Conservation (phyloP, 768 basidiomycete species). For the Botryobasidium botryosum region DNA sequence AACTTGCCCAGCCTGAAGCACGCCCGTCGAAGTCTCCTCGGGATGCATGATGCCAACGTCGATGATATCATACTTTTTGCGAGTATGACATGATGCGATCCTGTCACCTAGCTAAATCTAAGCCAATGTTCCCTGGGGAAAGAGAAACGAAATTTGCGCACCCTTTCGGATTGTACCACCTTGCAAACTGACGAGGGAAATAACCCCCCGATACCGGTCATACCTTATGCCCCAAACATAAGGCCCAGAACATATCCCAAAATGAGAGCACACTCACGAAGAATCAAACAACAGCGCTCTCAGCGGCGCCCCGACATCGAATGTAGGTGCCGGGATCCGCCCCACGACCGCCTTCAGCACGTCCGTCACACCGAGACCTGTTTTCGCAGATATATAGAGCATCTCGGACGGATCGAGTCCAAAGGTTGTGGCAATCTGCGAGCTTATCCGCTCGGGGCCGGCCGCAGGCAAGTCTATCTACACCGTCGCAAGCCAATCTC, state of each 20-base stretch:
- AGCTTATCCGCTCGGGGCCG: constrained; percentile 60
- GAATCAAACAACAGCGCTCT: constrained; percentile 90
- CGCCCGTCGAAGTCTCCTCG: constrained; percentile 58
- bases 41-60: constrained; percentile 85
- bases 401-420: constrained; percentile 61
- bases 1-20: constrained; percentile 62
- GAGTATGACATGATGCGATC: constrained; percentile 67
- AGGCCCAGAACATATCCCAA: too few relatives aligned
- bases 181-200: constrained; percentile 73
- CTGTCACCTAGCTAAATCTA: constrained; percentile 53
- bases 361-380: constrained; percentile 62
- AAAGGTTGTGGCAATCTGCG: constrained; percentile 69
- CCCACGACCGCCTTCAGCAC: constrained; percentile 70
- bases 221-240: constrained; percentile 44
- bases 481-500: background rate
- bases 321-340: constrained; percentile 67
- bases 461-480: constrained; percentile 89
- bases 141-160: constrained; percentile 15
- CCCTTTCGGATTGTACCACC: constrained; percentile 72
- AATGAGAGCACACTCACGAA: constrained; percentile 51
- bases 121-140: background rate
- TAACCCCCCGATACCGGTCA: constrained; percentile 90
- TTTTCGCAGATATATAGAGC: constrained; percentile 80
- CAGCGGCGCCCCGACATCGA: constrained; percentile 34
- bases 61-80: constrained; percentile 76